Base-by-base conservation (phyloP, 495 filamentous ascomycete species). In the Trichoderma gamsii region DNA sequence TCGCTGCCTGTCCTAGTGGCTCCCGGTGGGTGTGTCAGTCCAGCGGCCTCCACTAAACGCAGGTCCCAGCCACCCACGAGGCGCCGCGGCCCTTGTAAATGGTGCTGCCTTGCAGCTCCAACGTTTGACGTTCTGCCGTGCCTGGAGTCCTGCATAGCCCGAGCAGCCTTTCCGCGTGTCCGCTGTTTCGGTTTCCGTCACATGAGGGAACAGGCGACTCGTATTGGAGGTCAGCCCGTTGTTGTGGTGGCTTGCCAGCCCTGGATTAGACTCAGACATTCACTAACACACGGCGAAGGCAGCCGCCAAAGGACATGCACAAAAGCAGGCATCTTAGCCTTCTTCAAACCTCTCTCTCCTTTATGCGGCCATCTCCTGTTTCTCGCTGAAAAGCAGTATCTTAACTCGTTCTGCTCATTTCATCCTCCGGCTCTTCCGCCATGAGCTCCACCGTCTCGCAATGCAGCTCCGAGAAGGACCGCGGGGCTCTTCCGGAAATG, bases 271-370 rank as follows among this genome's bases (percentile, higher is more conserved):
- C 35, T 16, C 23, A 25, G 64, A 7, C 15, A 23, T 21, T 25
- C 49, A 52, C 18, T 52, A 52, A 25, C 9, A 46, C 18, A 46
- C 15, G 46, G 21, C 8, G 49, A 38, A 41, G 23, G 41, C 64
- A 41, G 35, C 35, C 64, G 27, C 43, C 38, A n/a, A 41, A 18
- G 13, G 8, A 49, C n/a, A 49, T 52, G 18, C n/a, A 52, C 49
- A 52, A 23, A 52, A 21, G n/a, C 49, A 52, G 43, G 7, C 32
- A 35, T 21, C 27, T 66, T 23, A 64, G 61, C 9, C 70, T 84
- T 1, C 77, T 79, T 49, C 44, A 6, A 38, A 38, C 15, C 44
- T n/a, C 44, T 16, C 15, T 49, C 13, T 49, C 15, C 13, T 12
- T 12, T n/a, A 49, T 49, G 8, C 44, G 15, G 35, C 35, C 15